phyloP scores from a whole-genome alignment of 257 asterid genomes.

The Salvia rosmarinus region DNA sequence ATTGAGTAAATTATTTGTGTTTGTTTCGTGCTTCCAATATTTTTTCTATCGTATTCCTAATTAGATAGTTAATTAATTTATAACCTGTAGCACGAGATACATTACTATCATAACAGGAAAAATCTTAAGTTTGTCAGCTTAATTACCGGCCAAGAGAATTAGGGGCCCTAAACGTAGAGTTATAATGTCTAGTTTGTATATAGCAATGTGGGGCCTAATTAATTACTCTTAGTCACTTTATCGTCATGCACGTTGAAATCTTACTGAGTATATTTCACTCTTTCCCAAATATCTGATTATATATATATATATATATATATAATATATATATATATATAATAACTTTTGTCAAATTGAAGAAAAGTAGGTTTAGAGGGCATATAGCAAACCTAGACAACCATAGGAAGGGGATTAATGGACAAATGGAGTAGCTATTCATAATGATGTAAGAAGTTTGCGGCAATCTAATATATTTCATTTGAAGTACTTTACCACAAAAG shows the following conservation, averaged over 20 bases:
- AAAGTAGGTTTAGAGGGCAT: background rate
- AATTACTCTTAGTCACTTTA: constrained; percentile 32
- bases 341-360: background rate
- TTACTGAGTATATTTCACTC: constrained; percentile 23
- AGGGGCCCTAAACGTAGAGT: constrained; percentile 14
- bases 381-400: background rate
- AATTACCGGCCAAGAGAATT: background rate
- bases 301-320: too few relatives aligned
- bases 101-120: background rate
- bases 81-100: background rate
- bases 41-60: too few relatives aligned
- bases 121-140: background rate
- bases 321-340: too few relatives aligned
- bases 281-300: constrained; percentile 16
- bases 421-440: background rate
- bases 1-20: too few relatives aligned
- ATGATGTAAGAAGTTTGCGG: constrained; percentile 1
- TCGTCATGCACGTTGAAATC: constrained; percentile 29
- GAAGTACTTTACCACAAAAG: background rate
- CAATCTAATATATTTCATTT: background rate
- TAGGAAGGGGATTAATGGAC: background rate
- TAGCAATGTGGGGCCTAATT: constrained; percentile 33
- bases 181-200: constrained; percentile 13
- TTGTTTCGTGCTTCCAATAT: too few relatives aligned
- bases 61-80: background rate